Conservation (phyloP, 441 rosid species). For the Mallotus repandus region DNA sequence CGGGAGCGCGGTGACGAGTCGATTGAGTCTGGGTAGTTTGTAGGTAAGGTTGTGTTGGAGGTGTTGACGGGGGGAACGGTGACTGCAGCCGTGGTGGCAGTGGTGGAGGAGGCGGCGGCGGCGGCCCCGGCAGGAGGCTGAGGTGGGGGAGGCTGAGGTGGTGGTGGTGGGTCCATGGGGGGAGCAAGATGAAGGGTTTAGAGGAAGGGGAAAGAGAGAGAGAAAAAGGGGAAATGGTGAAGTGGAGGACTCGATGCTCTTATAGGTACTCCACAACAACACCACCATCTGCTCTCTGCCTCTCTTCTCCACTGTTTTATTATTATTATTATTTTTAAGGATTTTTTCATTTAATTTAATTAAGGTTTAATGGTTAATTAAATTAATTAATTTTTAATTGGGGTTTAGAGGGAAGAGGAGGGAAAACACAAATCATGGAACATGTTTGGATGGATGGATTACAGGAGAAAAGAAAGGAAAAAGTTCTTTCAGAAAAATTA, state of each 20-base stretch:
- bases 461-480: not conserved
- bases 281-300: conserved; percentile 14
- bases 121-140: conserved; percentile 19
- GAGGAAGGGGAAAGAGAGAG: conserved; percentile 3
- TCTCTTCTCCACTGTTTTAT: not conserved
- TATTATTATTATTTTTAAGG: not conserved
- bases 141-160: conserved; percentile 22
- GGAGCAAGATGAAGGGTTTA: not conserved
- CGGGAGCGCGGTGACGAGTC: conserved; percentile 90
- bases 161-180: conserved; percentile 33
- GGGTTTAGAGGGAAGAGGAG: not conserved
- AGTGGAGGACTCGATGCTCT: conserved; percentile 22
- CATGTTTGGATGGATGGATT: too few relatives aligned
- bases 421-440: not conserved
- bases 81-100: conserved; percentile 25
- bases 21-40: conserved; percentile 52
- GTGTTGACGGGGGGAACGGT: conserved; percentile 6
- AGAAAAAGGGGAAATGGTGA: too few relatives aligned
- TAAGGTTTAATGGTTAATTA: too few relatives aligned
- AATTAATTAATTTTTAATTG: too few relatives aligned
- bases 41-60: not conserved
- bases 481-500: not conserved
- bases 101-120: conserved; percentile 14
- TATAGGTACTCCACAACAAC: conserved; percentile 25
- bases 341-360: not conserved